Base-by-base conservation (phyloP, 371 early-diverging fungal species). In the Aphelidium insulamus region DNA sequence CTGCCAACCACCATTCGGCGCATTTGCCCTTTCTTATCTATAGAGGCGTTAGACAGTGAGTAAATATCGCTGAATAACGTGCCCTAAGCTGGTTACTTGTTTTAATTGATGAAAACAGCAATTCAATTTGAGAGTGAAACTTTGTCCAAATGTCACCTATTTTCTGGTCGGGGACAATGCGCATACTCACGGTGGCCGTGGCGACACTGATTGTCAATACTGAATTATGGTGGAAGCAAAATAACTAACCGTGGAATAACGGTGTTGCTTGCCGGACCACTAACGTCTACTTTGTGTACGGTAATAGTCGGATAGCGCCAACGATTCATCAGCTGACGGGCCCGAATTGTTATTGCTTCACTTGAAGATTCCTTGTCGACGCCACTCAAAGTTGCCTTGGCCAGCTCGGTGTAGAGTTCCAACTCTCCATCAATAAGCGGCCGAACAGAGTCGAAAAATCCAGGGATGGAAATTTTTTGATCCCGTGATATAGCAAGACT, bases 271-370 rank as follows among this genome's bases (percentile, higher is more conserved):
- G 63, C 63, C 29, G 69, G 66, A 0, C 75, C 71, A 1, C 72
- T 70, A 11, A 77, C 70, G 34, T 72, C 72, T 24, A 81, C 66
- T 37, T 69, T 69, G 36, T 81, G 82, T 11, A 81, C 62, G 1
- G 82, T 72, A 22, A 81, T 46, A 11, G 81, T 69, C 6, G 81
- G 81, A 33, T 59, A 63, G 17, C 79, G 59, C 81, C 81, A 81
- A 9, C 75, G 65, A 15, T 66, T 59, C 73, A 77, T 72, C 39
- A 81, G 31, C 10, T 59, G 50, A 8, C 55, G 39, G 26, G 16
- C 21, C 15, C 1, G 12, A 15, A 16, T 15, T 38, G 41, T 37
- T 40, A 53, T 52, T 45, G 49, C 30, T 57, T 40, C 35, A 57
- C 30, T 57, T 57, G 57, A 1, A 28, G n/a, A 12, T 17, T 21